phyloP scores from a whole-genome alignment of 495 filamentous ascomycete species.

The Hypoxylon fuscum region DNA sequence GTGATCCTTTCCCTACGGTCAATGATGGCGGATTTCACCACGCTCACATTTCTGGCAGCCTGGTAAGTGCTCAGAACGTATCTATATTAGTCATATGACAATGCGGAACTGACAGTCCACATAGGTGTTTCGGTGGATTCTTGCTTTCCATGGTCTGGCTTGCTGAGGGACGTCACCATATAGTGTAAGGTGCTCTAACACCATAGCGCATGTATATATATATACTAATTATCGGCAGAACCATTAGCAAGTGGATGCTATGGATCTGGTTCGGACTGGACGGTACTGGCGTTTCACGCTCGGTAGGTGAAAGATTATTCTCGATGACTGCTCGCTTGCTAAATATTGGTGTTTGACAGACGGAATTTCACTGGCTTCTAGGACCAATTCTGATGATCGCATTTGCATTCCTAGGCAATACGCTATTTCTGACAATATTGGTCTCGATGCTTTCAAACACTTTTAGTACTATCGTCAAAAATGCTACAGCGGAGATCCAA shows the following conservation, averaged over 20 bases:
- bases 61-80: constrained; percentile 53
- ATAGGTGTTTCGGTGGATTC: constrained; percentile 72
- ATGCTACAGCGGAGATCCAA: constrained; percentile 74
- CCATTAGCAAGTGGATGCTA: constrained; percentile 81
- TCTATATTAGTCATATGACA: background rate
- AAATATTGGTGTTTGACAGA: constrained; percentile 35
- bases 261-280: constrained; percentile 84
- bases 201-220: background rate
- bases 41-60: constrained; percentile 68
- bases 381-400: constrained; percentile 75
- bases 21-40: constrained; percentile 78
- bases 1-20: constrained; percentile 74
- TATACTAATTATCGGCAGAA: constrained; percentile 49
- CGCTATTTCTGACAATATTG: constrained; percentile 77
- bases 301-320: constrained; percentile 46
- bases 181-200: constrained; percentile 43
- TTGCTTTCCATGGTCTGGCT: constrained; percentile 77
- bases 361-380: constrained; percentile 70
- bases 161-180: constrained; percentile 54
- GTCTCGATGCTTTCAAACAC: constrained; percentile 80
- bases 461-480: constrained; percentile 70
- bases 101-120: constrained; percentile 8
- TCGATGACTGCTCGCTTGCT: background rate
- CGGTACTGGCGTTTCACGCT: constrained; percentile 73
- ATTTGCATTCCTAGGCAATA: constrained; percentile 79